Base-by-base conservation (phyloP, 2,329 filamentous ascomycete species). In the Dactylellina sp. region DNA sequence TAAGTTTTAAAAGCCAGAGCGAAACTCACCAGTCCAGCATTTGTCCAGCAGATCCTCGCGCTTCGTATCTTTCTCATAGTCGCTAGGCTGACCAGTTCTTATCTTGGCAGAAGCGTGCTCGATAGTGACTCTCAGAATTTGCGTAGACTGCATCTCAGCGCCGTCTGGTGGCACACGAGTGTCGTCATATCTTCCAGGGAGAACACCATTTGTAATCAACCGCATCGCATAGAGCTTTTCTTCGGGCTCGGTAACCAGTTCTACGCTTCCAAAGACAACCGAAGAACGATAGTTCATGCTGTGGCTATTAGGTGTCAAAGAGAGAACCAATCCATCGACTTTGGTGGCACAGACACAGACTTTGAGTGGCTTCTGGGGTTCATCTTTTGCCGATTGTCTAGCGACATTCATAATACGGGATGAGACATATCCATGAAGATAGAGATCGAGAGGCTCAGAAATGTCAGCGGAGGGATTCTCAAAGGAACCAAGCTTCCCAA, bases 251-350 rank as follows among this genome's bases (percentile, higher is more conserved):
- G 87, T 86, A 5, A 96, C 90, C 1, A 89, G 81, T 7, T 81
- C 84, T 0, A 89, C 92, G 79, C 89, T 86, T 0, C 92, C 93
- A 79, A 94, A 92, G 11, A 95, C 84, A 7, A 92, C 83, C 9
- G 90, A 91, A 40, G 89, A 92, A 75, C 91, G 91, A 83, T 95
- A 96, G 83, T 96, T 94, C 84, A 92, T 93, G 82, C 87, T 91
- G 83, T 96, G 91, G 71, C 86, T 87, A 83, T 91, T 91, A 11
- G 92, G 90, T 0, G 92, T 92, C 12, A 96, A 85, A 18, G 90
- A 86, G 32, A 96, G 86, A 7, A 96, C 88, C 59, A 95, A 83
- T 40, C 92, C 92, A 82, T 96, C 91, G 40, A 96, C 82, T 79
- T 90, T 88, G 49, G 88, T 91, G 0, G 90, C 90, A 20, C 89